Evolutionary conservation across 1,284 basidiomycete species (phyloP), one percentile per base, ranked within the genome.

Genomic region (Ustilago cynodontis): DNA sequence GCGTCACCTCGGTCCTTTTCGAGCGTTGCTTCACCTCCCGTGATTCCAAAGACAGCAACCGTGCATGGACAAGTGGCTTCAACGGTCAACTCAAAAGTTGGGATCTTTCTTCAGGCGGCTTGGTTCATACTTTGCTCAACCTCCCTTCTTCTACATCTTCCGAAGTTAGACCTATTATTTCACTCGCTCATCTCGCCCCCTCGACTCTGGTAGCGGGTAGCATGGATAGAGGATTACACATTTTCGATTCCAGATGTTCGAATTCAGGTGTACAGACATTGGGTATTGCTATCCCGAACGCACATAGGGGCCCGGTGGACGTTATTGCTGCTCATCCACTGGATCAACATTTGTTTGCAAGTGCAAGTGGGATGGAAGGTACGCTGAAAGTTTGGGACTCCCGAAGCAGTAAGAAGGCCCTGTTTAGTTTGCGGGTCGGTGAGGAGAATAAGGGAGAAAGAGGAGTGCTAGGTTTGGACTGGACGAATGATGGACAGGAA

Each of bases 371-470:
- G 1, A 64, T 71, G 26, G 83, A 86, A 18, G 73, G 60, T 8
- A 55, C 50, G 3, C 61, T 84, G 31, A 82, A 82, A 50, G 66
- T 85, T 10, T 86, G 82, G 82, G 84, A 86, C 55, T 64, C 71
- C 33, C 69, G 84, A 3, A 77, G 71, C 49, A 58, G 69, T 11
- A 78, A 77, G n/a, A 78, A 80, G 55, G 70, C 84, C 16, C 77
- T 86, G n/a, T 86, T 86, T 49, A 59, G 76, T 16, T 60, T 86
- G 14, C 43, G 59, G 13, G 50, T 54, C 9, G 73, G 13, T 8
- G 52, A 11, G 24, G 26, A 18, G 0, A 51, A 43, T 10, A 35
- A 66, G 28, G 24, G 35, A 0, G 50, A 59, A 20, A 63, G 65
- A 24, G 84, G 82, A 26, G 52, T 83, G 22, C 56, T 86, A 29